Base-by-base conservation (phyloP, 345 rosid species). In the Anastatica hierochuntica region DNA sequence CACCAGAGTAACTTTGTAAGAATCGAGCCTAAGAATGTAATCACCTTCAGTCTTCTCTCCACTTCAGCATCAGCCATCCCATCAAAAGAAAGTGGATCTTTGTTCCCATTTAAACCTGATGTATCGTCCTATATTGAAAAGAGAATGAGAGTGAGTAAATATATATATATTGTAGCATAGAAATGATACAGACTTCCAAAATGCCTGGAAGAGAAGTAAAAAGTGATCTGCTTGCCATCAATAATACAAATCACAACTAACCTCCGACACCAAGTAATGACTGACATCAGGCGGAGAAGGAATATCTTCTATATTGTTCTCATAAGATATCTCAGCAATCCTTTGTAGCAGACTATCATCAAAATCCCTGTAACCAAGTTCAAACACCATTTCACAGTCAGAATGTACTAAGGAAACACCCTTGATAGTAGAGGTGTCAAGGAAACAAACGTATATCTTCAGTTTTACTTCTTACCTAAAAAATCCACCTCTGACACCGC, bases 231-330 rank as follows among this genome's bases (percentile, higher is more conserved):
- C 54, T 52, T 5, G 11, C 10, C 15, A 29, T 36, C 42, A 66
- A 47, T 42, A 30, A 30, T 15, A 41, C 62, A 27, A 34, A 54
- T 47, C 43, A 34, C 31, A 12, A 77, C 94, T 73, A 64, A 94
- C 99, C 99, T 88, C 97, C 10, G 90, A 62, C 54, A 75, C 87
- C 69, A 88, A 73, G 74, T 80, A 88, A 69, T 74, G 82, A 84
- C 99, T 81, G 76, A 94, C 97, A 68, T 94, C 97, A 37, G 97
- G 97, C 45, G 97, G 79, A 62, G 79, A 80, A 70, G 88, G 97
- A 64, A 84, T 74, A 42, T 75, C 77, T 53, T 54, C 59, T 6
- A 63, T 56, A 78, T 94, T 87, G 70, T 84, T 85, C 74, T 94
- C 97, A 70, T 83, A 94, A 12, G 79, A 78, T 69, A 88, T 71